Percentiles rank a stretch among this genome's conserved stretches.
Evolutionary conservation across 192 early-diverging fungal genomes (phyloP).

Genomic region (Coemansia sp.): DNA sequence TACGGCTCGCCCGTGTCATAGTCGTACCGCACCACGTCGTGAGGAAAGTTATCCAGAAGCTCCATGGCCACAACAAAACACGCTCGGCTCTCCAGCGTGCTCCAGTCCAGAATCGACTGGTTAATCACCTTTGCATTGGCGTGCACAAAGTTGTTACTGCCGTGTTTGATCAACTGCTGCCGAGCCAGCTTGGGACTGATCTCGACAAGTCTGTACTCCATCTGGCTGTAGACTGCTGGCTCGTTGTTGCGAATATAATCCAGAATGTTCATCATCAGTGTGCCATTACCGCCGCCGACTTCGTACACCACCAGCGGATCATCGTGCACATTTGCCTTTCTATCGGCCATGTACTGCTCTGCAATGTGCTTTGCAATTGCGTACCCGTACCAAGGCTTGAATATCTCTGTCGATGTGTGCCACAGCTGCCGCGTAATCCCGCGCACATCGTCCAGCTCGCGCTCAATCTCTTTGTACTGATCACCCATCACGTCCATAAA

Average conservation of each 20-base stretch:
- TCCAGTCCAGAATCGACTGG: constrained; percentile 91
- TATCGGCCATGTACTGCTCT: constrained; percentile 66
- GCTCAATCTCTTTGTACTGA: constrained; percentile 79
- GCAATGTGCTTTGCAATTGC: constrained; percentile 89
- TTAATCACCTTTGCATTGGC: constrained; percentile 79
- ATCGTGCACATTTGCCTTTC: constrained; percentile 28
- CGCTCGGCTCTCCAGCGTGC: constrained; percentile 60
- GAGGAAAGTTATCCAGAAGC: constrained; percentile 97
- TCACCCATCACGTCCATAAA: constrained; percentile 73
- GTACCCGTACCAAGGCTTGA: constrained; percentile 89
- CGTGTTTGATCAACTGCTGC: constrained; percentile 59
- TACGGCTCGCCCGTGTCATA: constrained; percentile 65
- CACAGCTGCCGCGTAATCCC: constrained; percentile 85
- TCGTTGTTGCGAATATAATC: constrained; percentile 79
- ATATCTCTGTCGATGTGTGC: constrained; percentile 97
- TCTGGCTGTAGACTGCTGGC: constrained; percentile 76
- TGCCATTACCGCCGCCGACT: constrained; percentile 96
- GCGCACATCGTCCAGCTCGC: constrained; percentile 72
- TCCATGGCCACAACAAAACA: constrained; percentile 98
- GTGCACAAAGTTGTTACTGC: constrained; percentile 41
- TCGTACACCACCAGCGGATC: constrained; percentile 88
- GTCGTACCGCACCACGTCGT: constrained; percentile 92
- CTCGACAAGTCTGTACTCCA: constrained; percentile 89
- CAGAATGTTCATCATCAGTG: constrained; percentile 90
- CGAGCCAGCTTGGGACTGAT: constrained; percentile 84